Base-by-base conservation (phyloP, 2,329 filamentous ascomycete species). In the Botrytis squamosa region DNA sequence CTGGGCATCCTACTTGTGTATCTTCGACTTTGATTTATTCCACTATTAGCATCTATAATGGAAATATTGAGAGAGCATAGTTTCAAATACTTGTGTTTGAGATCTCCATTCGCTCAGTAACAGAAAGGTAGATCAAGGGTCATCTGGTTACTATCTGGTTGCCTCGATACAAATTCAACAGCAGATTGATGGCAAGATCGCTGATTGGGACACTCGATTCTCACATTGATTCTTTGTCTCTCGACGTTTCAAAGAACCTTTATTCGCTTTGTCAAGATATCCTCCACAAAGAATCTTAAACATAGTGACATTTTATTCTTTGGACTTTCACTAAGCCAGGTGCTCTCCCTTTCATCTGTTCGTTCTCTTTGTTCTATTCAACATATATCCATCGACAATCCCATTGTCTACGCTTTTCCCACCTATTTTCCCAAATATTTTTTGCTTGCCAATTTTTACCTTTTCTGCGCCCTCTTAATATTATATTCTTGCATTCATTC, bases 301-400 rank as follows among this genome's bases (percentile, higher is more conserved):
- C 29, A 57, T 57, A 57, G 36, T 10, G 42, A 40, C 1, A 1
- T 42, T 4, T 4, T 14, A 33, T 42, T 33, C 49, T 57, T 68
- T 68, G 18, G 42, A n/a, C 36, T 42, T 4, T 8, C 5, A 16
- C 25, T 2, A 25, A 38, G 10, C 49, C 14, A 3, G 25, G 20
- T 33, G 22, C 44, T 10, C 25, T 16, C 6, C 9, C 68, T 71
- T 65, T 71, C 29, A 65, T 49, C n/a, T 22, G 1, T 65, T 12
- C 14, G 20, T 1, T 18, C 22, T 64, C 69, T 65, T 71, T 71
- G 69, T 71, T 65, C 29, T 25, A n/a, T 33, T 29, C 16, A 49
- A 49, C 8, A 49, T 71, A 71, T 71, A 71, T 71, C 42, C 33
- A 38, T 65, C 42, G n/a, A 71, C 69, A 71, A 71, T 71, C 59